These are phyloP conservation scores for Lanzia echinophila DNA, from an alignment of 2,329 filamentous ascomycete species.

Conservation along the genomic window DNA sequence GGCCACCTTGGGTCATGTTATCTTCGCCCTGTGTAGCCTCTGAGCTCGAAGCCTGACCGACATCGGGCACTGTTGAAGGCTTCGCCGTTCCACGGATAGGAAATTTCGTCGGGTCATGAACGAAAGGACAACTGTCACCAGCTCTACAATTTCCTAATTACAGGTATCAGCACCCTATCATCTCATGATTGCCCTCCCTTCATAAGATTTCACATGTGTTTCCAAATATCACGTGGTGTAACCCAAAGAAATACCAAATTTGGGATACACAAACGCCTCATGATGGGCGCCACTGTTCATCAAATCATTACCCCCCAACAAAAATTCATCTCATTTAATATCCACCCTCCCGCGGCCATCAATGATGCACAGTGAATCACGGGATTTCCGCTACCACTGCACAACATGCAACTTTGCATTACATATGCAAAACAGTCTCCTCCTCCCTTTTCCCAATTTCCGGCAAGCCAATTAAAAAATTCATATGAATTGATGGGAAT, in stretches of 20 bases:
- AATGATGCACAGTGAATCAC: conserved; percentile 23
- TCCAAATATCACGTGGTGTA: conserved; percentile 24
- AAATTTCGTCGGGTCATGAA: conserved; percentile 35
- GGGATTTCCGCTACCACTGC: conserved; percentile 24
- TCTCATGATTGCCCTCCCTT: conserved; percentile 13
- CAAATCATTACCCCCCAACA: conserved; percentile 1
- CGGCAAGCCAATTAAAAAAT: conserved; percentile 27
- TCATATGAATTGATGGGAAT: conserved; percentile 8
- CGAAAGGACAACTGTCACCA: conserved; percentile 43
- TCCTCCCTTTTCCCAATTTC: conserved; percentile 7
- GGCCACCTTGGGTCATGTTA: conserved; percentile 24
- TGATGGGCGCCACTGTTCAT: conserved; percentile 14
- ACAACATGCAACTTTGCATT: conserved; percentile 21
- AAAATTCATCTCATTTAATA: neutral
- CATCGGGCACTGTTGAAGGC: conserved; percentile 12
- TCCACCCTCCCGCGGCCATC: conserved; percentile 11
- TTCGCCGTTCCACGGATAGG: conserved; percentile 13
- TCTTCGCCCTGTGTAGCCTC: conserved; percentile 4
- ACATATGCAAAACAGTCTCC: conserved; percentile 18
- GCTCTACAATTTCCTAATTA: conserved; percentile 42
- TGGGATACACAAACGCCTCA: conserved; percentile 12
- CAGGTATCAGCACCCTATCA: conserved; percentile 20
- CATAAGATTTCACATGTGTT: conserved; percentile 10
- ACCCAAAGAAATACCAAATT: conserved; percentile 8
- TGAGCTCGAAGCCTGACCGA: conserved; percentile 11